Conservation (phyloP, 2,329 filamentous ascomycete genomes). For the Akanthomyces uredinophilus region DNA sequence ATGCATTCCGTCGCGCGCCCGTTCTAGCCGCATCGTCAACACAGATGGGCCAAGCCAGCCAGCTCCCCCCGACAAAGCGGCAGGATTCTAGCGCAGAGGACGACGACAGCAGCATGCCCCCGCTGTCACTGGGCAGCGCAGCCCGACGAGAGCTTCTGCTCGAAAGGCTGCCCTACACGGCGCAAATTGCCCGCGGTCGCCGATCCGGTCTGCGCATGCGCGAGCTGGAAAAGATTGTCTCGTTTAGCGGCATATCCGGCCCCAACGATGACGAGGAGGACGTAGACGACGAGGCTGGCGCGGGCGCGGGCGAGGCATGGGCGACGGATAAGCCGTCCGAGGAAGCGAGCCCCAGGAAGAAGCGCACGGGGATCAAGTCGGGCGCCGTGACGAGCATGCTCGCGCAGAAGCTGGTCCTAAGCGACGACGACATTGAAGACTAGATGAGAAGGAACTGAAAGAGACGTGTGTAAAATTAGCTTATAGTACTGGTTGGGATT, state of each 20-base stretch:
- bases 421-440: slow-evolving; percentile 83
- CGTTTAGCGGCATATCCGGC: slow-evolving; percentile 56
- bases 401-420: slow-evolving; percentile 65
- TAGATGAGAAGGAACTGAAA: slow-evolving; percentile 20
- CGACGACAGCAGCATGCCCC: slow-evolving; percentile 29
- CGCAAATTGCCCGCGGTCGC: slow-evolving; percentile 52
- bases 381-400: slow-evolving; percentile 37
- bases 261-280: slow-evolving; percentile 44
- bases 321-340: slow-evolving; percentile 58
- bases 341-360: slow-evolving; percentile 46
- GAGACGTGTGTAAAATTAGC: slow-evolving; percentile 4
- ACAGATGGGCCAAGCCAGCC: slow-evolving; percentile 10
- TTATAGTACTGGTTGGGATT: not conserved
- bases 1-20: slow-evolving; percentile 39
- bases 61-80: not conserved
- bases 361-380: slow-evolving; percentile 33
- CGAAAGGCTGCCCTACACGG: slow-evolving; percentile 82
- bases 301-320: slow-evolving; percentile 45
- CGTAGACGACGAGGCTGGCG: slow-evolving; percentile 29
- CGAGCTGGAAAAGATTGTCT: slow-evolving; percentile 64
- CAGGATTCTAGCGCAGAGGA: slow-evolving; percentile 10
- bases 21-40: not conserved
- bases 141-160: slow-evolving; percentile 71
- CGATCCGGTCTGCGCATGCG: slow-evolving; percentile 38
- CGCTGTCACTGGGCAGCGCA: slow-evolving; percentile 58